Conservation (phyloP, 306 rosid genomes). For the Ormosia emarginata region DNA sequence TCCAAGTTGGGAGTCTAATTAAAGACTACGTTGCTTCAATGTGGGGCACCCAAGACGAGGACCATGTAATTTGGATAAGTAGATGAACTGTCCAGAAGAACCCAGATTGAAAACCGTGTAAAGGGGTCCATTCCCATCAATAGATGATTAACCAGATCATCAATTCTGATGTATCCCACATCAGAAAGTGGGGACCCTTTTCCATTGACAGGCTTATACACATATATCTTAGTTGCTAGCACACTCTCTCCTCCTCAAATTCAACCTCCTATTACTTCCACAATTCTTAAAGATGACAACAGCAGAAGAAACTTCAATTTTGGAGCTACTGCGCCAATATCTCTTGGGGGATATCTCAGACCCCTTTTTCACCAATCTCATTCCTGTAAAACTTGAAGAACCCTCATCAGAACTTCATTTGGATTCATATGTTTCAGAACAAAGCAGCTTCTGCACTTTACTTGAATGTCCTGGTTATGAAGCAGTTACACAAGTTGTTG, state of each 20-base stretch:
- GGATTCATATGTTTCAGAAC: slow-evolving; percentile 23
- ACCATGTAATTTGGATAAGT: slow-evolving; percentile 14
- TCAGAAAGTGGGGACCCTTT: neutral
- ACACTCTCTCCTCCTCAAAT: neutral
- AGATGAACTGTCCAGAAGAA: neutral
- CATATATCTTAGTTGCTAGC: neutral
- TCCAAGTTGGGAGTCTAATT: slow-evolving; percentile 25
- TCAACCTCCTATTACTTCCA: neutral
- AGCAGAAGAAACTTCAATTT: slow-evolving; percentile 36
- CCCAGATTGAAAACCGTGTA: slow-evolving; percentile 21
- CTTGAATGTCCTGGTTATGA: slow-evolving; percentile 5
- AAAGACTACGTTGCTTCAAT: neutral
- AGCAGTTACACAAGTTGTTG: neutral
- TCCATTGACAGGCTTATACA: neutral
- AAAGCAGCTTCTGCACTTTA: neutral
- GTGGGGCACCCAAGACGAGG: neutral
- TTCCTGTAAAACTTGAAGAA: slow-evolving; percentile 49
- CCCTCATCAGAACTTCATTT: slow-evolving; percentile 37
- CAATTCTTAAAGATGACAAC: slow-evolving; percentile 23
- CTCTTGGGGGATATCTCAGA: slow-evolving; percentile 59
- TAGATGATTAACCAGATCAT: neutral
- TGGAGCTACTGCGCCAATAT: slow-evolving; percentile 55
- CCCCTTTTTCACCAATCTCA: slow-evolving; percentile 35
- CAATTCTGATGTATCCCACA: slow-evolving; percentile 6
- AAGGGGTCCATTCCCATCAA: slow-evolving; percentile 7